phyloP scores from a whole-genome alignment of 2,329 filamentous ascomycete species.

The Rhynchosporium graminicola region DNA sequence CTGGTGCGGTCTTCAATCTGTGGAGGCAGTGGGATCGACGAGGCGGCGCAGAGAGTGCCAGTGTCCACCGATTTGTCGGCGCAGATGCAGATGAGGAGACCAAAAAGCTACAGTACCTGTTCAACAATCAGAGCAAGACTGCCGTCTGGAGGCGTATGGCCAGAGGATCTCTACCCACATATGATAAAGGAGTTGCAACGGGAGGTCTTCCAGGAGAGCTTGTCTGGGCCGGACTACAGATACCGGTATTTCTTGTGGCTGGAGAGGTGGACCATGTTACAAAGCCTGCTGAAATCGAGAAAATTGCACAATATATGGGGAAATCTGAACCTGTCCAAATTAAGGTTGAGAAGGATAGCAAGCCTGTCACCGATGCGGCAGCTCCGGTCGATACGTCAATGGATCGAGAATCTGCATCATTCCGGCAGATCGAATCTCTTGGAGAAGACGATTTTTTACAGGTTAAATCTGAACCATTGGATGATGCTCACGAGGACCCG shows the following conservation, averaged over 20 bases:
- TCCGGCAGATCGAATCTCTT: slow-evolving; percentile 43
- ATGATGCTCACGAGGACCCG: slow-evolving; percentile 48
- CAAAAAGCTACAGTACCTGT: slow-evolving; percentile 67
- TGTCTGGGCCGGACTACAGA: slow-evolving; percentile 69
- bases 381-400: slow-evolving; percentile 47
- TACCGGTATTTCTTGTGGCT: slow-evolving; percentile 77
- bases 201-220: slow-evolving; percentile 70
- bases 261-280: slow-evolving; percentile 78
- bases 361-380: slow-evolving; percentile 50
- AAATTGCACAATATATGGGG: slow-evolving; percentile 55
- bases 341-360: slow-evolving; percentile 36
- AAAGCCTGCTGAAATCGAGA: slow-evolving; percentile 67
- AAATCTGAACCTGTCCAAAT: slow-evolving; percentile 33
- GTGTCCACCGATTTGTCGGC: slow-evolving; percentile 77
- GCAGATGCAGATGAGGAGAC: slow-evolving; percentile 64
- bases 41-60: slow-evolving; percentile 75
- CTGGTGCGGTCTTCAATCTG: slow-evolving; percentile 71
- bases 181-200: slow-evolving; percentile 51
- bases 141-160: slow-evolving; percentile 82
- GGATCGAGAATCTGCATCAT: slow-evolving; percentile 38
- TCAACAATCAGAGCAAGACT: slow-evolving; percentile 82
- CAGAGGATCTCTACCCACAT: slow-evolving; percentile 66
- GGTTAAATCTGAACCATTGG: slow-evolving; percentile 38
- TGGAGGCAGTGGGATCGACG: slow-evolving; percentile 77
- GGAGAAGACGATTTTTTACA: slow-evolving; percentile 43